Percentiles rank a stretch among this genome's conserved stretches.
phyloP scores from a whole-genome alignment of 176 grass and related monocot genomes.

The Bolboschoenus planiculmis region DNA sequence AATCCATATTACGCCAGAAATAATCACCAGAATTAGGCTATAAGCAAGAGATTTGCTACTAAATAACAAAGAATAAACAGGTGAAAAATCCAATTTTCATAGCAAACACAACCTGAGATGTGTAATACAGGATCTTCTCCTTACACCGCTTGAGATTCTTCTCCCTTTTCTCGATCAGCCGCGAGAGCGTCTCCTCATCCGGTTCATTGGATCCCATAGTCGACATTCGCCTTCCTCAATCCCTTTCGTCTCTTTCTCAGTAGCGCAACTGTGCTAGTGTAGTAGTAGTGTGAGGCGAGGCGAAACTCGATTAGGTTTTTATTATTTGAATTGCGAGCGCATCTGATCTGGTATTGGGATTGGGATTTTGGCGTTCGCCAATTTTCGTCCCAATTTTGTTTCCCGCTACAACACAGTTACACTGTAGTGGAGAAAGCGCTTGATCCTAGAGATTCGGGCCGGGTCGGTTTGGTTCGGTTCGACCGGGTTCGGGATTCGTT shows the following conservation, averaged over 20 bases:
- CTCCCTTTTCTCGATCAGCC: conserved; percentile 1
- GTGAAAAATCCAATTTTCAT: background rate
- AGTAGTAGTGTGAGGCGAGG: background rate
- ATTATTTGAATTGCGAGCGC: background rate
- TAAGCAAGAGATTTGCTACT: background rate
- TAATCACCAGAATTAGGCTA: background rate
- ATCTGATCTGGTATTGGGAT: too few relatives aligned
- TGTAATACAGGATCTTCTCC: conserved; percentile 10
- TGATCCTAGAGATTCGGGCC: too few relatives aligned
- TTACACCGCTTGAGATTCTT: conserved; percentile 1
- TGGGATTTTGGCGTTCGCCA: background rate
- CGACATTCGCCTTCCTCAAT: background rate
- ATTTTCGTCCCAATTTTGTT: background rate
- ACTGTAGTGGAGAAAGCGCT: too few relatives aligned
- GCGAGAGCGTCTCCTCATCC: background rate
- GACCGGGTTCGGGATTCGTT: too few relatives aligned
- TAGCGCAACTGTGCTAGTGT: background rate
- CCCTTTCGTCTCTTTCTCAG: background rate
- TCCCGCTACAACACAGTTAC: conserved; percentile 3
- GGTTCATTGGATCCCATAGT: background rate
- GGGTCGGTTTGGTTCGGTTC: too few relatives aligned
- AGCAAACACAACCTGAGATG: background rate
- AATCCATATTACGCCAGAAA: background rate
- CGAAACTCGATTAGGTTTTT: background rate
- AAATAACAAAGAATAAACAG: background rate